Evolutionary conservation across 768 basidiomycete species (phyloP), one percentile per base, ranked within the genome.

Genomic region (Leccinum broughii): DNA sequence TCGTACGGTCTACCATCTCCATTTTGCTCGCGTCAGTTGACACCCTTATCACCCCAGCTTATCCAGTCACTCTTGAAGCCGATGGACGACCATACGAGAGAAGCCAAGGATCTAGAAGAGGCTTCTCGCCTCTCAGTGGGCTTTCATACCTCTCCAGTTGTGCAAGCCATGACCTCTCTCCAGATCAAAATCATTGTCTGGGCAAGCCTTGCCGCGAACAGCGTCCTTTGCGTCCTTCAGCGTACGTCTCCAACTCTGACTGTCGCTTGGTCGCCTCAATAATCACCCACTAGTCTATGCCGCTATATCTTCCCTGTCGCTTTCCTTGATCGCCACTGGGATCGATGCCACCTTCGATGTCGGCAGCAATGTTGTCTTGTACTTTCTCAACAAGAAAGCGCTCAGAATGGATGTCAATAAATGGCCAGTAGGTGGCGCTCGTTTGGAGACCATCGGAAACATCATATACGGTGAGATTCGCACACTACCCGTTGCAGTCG

Each of bases 401-500:
- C 75, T 68, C 11, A 80, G 66, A 37, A 81, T 95, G 62, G 94
- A 97, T 68, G 65, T 78, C 46, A 92, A 89, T 73, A 90, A 90
- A 65, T 98, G 93, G 95, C 94, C 95, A 30, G 89, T 93, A 4
- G 89, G 95, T 54, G 94, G 94, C 39, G 85, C 90, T 22, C 83
- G 93, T 51, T 81, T 97, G 50, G 91, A 95, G 72, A 94, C 91
- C 4, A 92, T 93, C 57, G 92, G 92, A 13, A 95, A 95, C 66
- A 86, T 94, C 60, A 77, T 92, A 56, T 96, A 94, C 66, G 93
- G 92, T 85, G 50, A 62, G 62, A 63, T 41, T 46, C n/a, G n/a
- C 44, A 20, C n/a, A 20, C 24, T 17, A 9, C 17, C 3, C 41
- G 11, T 41, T n/a, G 41, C 44, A 10, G 10, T 34, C 34, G 34